Percentiles rank a stretch among this genome's conserved stretches.
phyloP scores from a whole-genome alignment of 495 filamentous ascomycete species.

The Thermothielavioides terrestris region DNA sequence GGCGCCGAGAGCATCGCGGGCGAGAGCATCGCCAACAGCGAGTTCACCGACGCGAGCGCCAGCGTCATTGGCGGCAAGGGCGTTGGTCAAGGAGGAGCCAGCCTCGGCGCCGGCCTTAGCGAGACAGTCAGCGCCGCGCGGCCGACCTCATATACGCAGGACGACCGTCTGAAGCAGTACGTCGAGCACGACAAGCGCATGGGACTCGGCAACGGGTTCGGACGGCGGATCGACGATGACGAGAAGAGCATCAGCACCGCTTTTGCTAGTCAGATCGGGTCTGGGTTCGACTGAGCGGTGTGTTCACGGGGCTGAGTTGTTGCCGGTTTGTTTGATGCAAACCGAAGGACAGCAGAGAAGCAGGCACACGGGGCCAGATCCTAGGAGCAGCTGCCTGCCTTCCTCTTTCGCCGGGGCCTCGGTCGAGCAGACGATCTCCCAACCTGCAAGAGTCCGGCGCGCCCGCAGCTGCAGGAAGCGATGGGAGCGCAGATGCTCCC shows the following conservation, averaged over 20 bases:
- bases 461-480: neutral
- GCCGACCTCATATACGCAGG: constrained; percentile 40
- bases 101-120: constrained; percentile 68
- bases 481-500: constrained; percentile 9
- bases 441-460: constrained; percentile 1
- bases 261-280: constrained; percentile 86
- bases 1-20: constrained; percentile 74
- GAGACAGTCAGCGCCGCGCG: constrained; percentile 46
- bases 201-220: constrained; percentile 62
- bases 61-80: constrained; percentile 65
- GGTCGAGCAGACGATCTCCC: constrained; percentile 12
- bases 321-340: constrained; percentile 12
- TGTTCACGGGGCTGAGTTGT: neutral
- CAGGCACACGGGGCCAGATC: constrained; percentile 7
- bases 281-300: constrained; percentile 74
- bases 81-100: constrained; percentile 64
- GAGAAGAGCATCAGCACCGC: constrained; percentile 91
- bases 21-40: constrained; percentile 81
- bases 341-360: constrained; percentile 6
- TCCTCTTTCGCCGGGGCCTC: constrained; percentile 2
- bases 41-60: constrained; percentile 70
- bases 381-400: constrained; percentile 8
- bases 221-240: constrained; percentile 83
- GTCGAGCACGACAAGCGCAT: constrained; percentile 60
- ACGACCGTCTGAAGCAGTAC: constrained; percentile 74